These are phyloP conservation scores for Starmerella gropengiesseri DNA, from an alignment of 805 yeast genomes.

Conservation along the genomic window DNA sequence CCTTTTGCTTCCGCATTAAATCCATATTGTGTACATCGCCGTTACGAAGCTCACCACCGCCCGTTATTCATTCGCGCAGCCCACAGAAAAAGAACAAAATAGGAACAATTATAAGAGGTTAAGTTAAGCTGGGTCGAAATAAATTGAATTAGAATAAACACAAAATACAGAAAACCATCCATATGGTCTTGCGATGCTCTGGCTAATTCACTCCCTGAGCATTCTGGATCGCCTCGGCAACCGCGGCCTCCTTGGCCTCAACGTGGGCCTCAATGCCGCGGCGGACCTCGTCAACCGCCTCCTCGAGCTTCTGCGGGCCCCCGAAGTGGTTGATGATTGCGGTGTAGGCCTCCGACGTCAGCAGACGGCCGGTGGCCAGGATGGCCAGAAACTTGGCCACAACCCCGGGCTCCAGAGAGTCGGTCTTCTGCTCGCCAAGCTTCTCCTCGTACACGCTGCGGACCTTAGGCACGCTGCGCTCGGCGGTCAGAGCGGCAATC, in stretches of 20 bases:
- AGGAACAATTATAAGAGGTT: no score
- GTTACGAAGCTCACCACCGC: no score
- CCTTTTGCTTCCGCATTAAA: no score
- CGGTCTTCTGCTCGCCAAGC: constrained; percentile 15
- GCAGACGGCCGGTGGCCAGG: constrained; percentile 15
- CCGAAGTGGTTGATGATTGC: constrained; percentile 13
- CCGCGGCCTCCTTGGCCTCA: constrained; percentile 4
- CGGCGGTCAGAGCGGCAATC: constrained; percentile 16
- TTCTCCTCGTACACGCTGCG: constrained; percentile 15
- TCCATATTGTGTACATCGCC: no score
- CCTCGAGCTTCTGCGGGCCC: constrained; percentile 13
- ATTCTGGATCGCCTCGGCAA: not conserved
- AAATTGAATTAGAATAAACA: no score
- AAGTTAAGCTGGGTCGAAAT: no score
- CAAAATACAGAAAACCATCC: not conserved
- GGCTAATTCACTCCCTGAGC: not conserved
- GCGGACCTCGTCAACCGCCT: constrained; percentile 16
- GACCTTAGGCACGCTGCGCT: constrained; percentile 21
- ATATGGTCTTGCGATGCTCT: no score
- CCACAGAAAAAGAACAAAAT: no score
- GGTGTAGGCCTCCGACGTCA: constrained; percentile 15
- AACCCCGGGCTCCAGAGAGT: constrained; percentile 11
- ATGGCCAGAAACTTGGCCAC: constrained; percentile 16
- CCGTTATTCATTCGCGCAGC: no score
- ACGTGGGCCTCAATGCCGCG: not conserved